Conservation (phyloP, 2,329 filamentous ascomycete genomes). For the Cladosporium sp. region DNA sequence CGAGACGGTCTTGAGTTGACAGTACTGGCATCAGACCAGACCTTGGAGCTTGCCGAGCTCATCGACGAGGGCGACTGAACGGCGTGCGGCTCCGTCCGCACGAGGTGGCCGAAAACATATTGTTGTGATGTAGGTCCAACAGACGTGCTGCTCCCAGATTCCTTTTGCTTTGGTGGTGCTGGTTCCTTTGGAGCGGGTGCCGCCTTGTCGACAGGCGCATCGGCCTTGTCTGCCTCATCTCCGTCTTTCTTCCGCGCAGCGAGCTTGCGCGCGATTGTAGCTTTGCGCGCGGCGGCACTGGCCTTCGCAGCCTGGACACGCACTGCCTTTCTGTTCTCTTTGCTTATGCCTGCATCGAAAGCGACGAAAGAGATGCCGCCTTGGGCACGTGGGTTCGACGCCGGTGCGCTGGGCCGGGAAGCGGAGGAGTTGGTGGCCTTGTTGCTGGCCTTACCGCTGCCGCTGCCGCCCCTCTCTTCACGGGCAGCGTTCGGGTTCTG, state of each 20-base stretch:
- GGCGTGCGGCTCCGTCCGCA: not conserved
- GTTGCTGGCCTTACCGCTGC: not conserved
- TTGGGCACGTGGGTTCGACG: not conserved
- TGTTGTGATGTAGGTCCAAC: not conserved
- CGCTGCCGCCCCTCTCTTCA: not conserved
- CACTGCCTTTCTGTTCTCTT: conserved; percentile 18
- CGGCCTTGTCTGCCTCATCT: not conserved
- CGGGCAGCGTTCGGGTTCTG: not conserved
- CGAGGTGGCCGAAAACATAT: not conserved
- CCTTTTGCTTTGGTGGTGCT: not conserved
- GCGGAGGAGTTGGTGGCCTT: not conserved
- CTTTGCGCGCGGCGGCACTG: conserved; percentile 17
- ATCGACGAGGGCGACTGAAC: not conserved
- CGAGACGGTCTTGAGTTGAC: not conserved
- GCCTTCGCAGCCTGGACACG: conserved; percentile 17
- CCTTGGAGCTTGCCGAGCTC: not conserved
- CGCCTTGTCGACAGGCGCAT: not conserved
- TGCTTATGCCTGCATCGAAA: conserved; percentile 19
- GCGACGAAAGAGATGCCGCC: conserved; percentile 17
- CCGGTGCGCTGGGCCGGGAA: not conserved
- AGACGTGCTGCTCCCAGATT: too few relatives aligned
- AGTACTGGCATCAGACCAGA: not conserved
- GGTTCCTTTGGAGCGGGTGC: not conserved
- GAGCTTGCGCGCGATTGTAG: conserved; percentile 18
- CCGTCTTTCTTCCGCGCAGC: conserved; percentile 1